These are phyloP conservation scores for Rhododendron griersonianum DNA, from an alignment of 148 eudicot species.

Conservation along the genomic window DNA sequence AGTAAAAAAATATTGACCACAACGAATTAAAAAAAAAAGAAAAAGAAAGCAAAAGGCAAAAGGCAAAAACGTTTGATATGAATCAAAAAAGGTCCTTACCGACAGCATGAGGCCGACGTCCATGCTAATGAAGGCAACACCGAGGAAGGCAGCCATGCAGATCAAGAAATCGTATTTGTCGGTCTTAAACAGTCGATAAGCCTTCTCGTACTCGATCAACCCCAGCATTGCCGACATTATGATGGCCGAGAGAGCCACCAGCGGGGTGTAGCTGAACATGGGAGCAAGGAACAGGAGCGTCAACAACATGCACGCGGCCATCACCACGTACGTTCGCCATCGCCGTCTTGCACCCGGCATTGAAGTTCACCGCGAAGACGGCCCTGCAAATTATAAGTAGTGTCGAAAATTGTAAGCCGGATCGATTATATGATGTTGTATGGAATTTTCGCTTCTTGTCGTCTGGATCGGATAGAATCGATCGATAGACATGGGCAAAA, in stretches of 20 bases:
- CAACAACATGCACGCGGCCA: slow-evolving; percentile 64
- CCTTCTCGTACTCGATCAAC: slow-evolving; percentile 63
- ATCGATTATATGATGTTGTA: too few relatives aligned
- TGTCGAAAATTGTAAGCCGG: too few relatives aligned
- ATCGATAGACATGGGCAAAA: too few relatives aligned
- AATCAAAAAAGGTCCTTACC: slow-evolving; percentile 27
- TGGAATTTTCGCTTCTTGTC: too few relatives aligned
- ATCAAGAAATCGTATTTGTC: slow-evolving; percentile 84
- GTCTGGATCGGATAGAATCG: too few relatives aligned
- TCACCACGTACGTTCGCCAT: slow-evolving; percentile 81
- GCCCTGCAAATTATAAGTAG: slow-evolving; percentile 42
- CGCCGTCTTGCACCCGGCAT: slow-evolving; percentile 71
- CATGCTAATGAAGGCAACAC: slow-evolving; percentile 82
- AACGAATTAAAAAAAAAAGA: too few relatives aligned
- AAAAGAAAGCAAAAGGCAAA: too few relatives aligned
- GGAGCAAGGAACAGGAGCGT: slow-evolving; percentile 78
- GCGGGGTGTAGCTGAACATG: slow-evolving; percentile 78
- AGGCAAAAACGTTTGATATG: too few relatives aligned
- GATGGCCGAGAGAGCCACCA: slow-evolving; percentile 81
- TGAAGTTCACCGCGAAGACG: slow-evolving; percentile 85
- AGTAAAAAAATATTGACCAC: too few relatives aligned
- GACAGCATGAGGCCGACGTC: slow-evolving; percentile 81
- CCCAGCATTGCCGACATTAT: slow-evolving; percentile 92
- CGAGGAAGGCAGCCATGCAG: slow-evolving; percentile 79
- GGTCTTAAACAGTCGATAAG: slow-evolving; percentile 53